Conservation (phyloP, 169 alveolate genomes). For the Toxoplasma gondii region DNA sequence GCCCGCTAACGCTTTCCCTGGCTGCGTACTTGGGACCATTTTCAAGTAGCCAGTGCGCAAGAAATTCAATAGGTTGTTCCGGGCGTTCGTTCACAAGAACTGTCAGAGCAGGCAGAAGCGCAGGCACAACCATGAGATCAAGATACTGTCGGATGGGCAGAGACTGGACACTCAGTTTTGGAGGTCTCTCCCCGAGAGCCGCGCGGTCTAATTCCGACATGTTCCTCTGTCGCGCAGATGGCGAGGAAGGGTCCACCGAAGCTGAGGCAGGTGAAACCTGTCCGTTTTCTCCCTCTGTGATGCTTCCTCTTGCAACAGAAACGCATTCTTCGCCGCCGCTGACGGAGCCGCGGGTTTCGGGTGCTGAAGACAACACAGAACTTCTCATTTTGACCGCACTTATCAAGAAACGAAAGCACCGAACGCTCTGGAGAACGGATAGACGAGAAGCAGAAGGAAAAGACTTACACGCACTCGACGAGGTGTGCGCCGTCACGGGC, state of each 20-base stretch:
- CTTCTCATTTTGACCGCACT: conserved; percentile 1
- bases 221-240: neutral
- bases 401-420: too few relatives aligned
- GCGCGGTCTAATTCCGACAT: neutral
- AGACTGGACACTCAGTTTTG: conserved; percentile 13
- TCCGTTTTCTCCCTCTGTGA: neutral
- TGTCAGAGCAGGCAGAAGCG: conserved; percentile 80
- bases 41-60: conserved; percentile 78
- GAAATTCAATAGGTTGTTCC: conserved; percentile 78
- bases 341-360: neutral
- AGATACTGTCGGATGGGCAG: conserved; percentile 75
- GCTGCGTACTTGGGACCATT: conserved; percentile 37
- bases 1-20: neutral
- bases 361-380: neutral
- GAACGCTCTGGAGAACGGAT: too few relatives aligned
- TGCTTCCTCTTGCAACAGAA: neutral
- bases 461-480: too few relatives aligned
- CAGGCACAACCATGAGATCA: conserved; percentile 79
- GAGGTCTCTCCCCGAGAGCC: neutral
- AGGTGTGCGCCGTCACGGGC: too few relatives aligned
- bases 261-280: neutral
- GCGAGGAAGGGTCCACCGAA: neutral
- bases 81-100: conserved; percentile 82
- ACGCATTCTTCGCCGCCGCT: neutral
- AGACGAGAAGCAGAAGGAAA: too few relatives aligned